Base-by-base conservation (phyloP, 2,329 filamentous ascomycete species). In the Verticillium isaacii region DNA sequence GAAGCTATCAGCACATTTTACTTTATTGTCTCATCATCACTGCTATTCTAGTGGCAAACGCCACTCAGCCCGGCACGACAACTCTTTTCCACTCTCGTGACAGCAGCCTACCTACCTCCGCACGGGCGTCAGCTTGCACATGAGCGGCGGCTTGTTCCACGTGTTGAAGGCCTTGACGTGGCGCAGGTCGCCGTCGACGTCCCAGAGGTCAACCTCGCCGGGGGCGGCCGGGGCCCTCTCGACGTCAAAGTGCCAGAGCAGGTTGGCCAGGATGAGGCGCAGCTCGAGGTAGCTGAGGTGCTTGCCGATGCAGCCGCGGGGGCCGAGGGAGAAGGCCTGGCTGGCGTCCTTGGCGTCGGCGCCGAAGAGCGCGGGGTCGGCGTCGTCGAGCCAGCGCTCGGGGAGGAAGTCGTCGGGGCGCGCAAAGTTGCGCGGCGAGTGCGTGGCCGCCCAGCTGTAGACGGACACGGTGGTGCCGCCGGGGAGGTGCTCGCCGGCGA, bases 401-500 rank as follows among this genome's bases (percentile, higher is more conserved):
- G 78, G 78, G 14, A 70, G 63, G 61, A 78, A 80, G 2, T 68
- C 63, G 8, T 70, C 64, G 0, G 76, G 71, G 1, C 70, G 60
- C 3, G 62, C 63, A 61, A 75, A 79, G 63, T 75, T 69, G 6
- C 66, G 57, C 15, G 70, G 64, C 25, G 69, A 68, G 57, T 75
- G 73, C 56, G 72, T 73, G 6, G 71, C 66, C 5, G 75, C 69
- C 69, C 71, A 77, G 23, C 69, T 65, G 62, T 68, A 69, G 19
- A 73, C 71, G 1, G 77, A 77, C 12, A 83, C 74, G 57, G 81
- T 78, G 8, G 70, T 69, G 11, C 73, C 71, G 9, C 66, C 68
- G 0, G 73, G 72, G 9, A 75, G 63, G 62, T 63, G 67, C 56
- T 72, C 66, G 15, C 70, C 71, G 25, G 68, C 67, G 59, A 78